Evolutionary conservation across 1,284 basidiomycete genomes (phyloP).

Genomic region (Puccinia horiana): DNA sequence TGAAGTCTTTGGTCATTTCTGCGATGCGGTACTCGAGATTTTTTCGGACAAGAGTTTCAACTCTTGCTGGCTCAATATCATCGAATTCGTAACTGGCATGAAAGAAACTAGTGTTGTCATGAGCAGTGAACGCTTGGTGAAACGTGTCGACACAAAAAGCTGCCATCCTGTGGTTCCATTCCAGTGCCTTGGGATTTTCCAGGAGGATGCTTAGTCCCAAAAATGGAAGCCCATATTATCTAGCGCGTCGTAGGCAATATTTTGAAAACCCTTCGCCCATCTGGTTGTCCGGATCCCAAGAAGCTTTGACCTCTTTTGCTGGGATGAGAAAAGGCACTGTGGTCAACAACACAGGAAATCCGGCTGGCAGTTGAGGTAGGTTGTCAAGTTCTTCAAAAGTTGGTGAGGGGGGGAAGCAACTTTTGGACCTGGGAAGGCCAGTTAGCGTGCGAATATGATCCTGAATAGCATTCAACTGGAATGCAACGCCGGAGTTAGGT

Average conservation of each 20-base stretch:
- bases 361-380: neutral
- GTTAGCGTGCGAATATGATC: neutral
- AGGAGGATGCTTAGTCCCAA: neutral
- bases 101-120: neutral
- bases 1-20: neutral
- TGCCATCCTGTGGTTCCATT: slow-evolving; percentile 19
- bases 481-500: neutral
- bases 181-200: slow-evolving; percentile 13
- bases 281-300: neutral
- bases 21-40: neutral
- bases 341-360: neutral
- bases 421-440: neutral
- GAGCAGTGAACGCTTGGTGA: neutral
- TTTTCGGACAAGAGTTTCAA: neutral
- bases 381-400: slow-evolving; percentile 5
- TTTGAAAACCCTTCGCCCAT: slow-evolving; percentile 5
- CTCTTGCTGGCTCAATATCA: neutral
- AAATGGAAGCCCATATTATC: slow-evolving; percentile 18
- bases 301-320: neutral
- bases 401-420: neutral
- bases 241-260: neutral
- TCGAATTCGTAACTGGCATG: neutral
- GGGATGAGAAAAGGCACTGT: neutral
- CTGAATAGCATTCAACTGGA: slow-evolving; percentile 6
- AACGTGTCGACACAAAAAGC: slow-evolving; percentile 15